Evolutionary conservation across 2,329 filamentous ascomycete genomes (phyloP), one percentile per base, ranked within the genome.

Genomic region (Cladosporium cucumerinum): DNA sequence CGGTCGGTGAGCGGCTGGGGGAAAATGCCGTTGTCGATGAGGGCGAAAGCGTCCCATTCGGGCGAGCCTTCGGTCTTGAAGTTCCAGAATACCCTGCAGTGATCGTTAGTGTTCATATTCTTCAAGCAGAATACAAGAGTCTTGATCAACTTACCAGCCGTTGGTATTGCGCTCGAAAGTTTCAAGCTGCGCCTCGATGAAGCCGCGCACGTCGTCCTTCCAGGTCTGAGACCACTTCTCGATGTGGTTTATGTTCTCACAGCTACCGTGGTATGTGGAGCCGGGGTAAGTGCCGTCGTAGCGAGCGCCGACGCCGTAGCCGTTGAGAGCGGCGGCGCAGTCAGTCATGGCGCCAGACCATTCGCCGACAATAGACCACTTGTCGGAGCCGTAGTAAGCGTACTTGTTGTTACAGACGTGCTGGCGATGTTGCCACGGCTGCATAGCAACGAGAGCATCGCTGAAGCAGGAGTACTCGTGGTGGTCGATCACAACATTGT

Each of bases 391-490:
- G 21, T 76, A 74, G 65, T 86, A 86, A 8, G 76, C 72, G 2
- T 75, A 72, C 2, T 80, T 81, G 68, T 84, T 82, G 61, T 79
- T 80, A 77, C 87, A 90, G 60, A 85, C 86, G 30, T 78, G 76
- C 65, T 82, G 76, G 43, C 85, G 77, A 69, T 90, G 88, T 63
- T 85, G 72, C 68, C 79, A 77, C 4, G 82, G 81, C 39, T 78
- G 75, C 73, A 85, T 75, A 25, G 80, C 78, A 32, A 88, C 77
- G 30, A 84, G 77, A 0, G 76, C 78, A 26, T 81, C 75, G 66
- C 79, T 81, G 76, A 90, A 90, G 65, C 87, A 81, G 72, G 89
- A 85, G 73, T 90, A 91, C 72, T 90, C 86, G 73, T 91, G 88
- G 65, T 88, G 86, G 71, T 91, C 88, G 67, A 91, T 76, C 54